phyloP scores from a whole-genome alignment of 2,329 filamentous ascomycete species.

The Fusarium torreyae region DNA sequence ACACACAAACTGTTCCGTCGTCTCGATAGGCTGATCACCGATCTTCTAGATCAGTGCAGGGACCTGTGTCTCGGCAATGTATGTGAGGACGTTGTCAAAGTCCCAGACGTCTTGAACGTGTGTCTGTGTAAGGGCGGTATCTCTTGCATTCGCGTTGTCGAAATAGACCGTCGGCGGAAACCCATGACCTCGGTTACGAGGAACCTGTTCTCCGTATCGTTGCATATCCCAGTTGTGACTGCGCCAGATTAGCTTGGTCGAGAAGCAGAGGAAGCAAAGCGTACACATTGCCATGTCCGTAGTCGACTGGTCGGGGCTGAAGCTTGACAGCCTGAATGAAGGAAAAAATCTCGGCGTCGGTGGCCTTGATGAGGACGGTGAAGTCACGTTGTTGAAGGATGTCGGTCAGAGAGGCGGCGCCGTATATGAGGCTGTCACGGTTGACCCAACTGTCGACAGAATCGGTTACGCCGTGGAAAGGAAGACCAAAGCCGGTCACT shows the following conservation, averaged over 20 bases:
- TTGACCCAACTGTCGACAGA: not conserved
- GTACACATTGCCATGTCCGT: conserved; percentile 5
- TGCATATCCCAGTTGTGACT: not conserved
- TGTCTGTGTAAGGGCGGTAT: not conserved
- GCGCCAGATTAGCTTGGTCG: not conserved
- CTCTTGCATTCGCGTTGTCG: conserved; percentile 3
- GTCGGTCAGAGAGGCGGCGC: accelerated
- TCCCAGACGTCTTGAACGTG: conserved; percentile 28
- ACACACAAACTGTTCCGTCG: not conserved
- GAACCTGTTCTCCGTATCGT: not conserved
- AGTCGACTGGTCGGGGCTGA: no score
- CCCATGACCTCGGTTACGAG: no score
- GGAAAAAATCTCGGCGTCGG: accelerated
- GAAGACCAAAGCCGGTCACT: not conserved
- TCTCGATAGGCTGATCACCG: accelerated
- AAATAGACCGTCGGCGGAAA: no score
- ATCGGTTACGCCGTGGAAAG: not conserved
- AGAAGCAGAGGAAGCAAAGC: accelerated
- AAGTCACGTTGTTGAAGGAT: not conserved
- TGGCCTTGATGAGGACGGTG: not conserved
- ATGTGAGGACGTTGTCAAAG: not conserved
- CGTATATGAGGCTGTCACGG: accelerated
- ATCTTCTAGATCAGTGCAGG: conserved; percentile 18
- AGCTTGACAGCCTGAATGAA: no score
- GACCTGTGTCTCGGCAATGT: not conserved